Percentiles rank a stretch among this genome's conserved stretches.
Evolutionary conservation across 805 yeast genomes (phyloP).

Genomic region (Yueomyces sp.): DNA sequence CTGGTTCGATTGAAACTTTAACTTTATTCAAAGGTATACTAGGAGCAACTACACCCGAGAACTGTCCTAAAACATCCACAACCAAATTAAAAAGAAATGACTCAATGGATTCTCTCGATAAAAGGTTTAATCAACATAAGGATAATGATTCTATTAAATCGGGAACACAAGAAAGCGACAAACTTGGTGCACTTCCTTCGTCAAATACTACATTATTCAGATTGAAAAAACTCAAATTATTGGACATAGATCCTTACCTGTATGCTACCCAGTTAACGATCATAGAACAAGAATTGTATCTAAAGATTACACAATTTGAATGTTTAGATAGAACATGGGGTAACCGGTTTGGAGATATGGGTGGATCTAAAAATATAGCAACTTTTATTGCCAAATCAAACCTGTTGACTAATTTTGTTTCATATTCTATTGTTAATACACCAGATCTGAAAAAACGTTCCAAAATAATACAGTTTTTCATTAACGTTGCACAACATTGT

Average conservation of each 20-base stretch:
- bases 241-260: slow-evolving; percentile 57
- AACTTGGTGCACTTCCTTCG: background rate
- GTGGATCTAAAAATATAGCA: slow-evolving; percentile 32
- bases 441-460: slow-evolving; percentile 55
- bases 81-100: background rate
- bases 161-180: background rate
- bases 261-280: slow-evolving; percentile 74
- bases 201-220: slow-evolving; percentile 5
- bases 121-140: background rate
- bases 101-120: background rate
- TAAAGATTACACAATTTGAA: slow-evolving; percentile 52
- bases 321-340: slow-evolving; percentile 68
- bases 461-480: slow-evolving; percentile 52
- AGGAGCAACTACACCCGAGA: slow-evolving; percentile 1
- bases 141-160: background rate
- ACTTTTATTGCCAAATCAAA: slow-evolving; percentile 61
- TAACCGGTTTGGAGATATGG: slow-evolving; percentile 40
- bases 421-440: slow-evolving; percentile 54
- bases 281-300: slow-evolving; percentile 52
- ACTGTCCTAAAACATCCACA: background rate
- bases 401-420: slow-evolving; percentile 65
- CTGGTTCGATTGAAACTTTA: slow-evolving; percentile 27
- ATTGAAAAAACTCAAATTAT: slow-evolving; percentile 31
- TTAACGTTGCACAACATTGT: slow-evolving; percentile 66
- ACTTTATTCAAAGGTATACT: slow-evolving; percentile 25